phyloP scores from a whole-genome alignment of 2,329 filamentous ascomycete genomes.

The Ophiosphaerella narmari region DNA sequence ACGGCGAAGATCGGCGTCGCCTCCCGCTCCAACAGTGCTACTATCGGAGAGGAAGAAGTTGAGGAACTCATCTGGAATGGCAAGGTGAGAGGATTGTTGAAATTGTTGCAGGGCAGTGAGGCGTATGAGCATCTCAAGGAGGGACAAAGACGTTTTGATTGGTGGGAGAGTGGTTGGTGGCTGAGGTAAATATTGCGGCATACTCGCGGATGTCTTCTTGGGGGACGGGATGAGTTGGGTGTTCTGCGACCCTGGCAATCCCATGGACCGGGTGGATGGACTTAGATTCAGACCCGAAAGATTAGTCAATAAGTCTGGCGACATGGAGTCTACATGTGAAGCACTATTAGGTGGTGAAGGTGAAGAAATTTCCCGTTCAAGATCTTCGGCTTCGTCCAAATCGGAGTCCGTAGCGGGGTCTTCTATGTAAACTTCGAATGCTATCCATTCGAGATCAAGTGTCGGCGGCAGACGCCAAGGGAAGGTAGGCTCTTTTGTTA shows the following conservation, averaged over 20 bases:
- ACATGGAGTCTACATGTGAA: slow-evolving; percentile 40
- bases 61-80: slow-evolving; percentile 85
- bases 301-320: slow-evolving; percentile 47
- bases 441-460: slow-evolving; percentile 88
- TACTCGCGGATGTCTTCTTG: slow-evolving; percentile 21
- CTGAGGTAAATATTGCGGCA: slow-evolving; percentile 9
- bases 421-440: slow-evolving; percentile 81
- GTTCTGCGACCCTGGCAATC: slow-evolving; percentile 16
- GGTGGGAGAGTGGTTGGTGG: slow-evolving; percentile 45
- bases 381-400: slow-evolving; percentile 45
- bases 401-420: slow-evolving; percentile 62
- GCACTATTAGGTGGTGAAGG: slow-evolving; percentile 19
- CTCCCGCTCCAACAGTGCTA: slow-evolving; percentile 67
- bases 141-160: slow-evolving; percentile 72
- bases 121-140: slow-evolving; percentile 86
- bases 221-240: slow-evolving; percentile 37
- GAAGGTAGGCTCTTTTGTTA: slow-evolving; percentile 30
- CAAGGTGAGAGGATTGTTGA: slow-evolving; percentile 85
- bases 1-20: slow-evolving; percentile 64
- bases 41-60: slow-evolving; percentile 82
- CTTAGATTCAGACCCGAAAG: slow-evolving; percentile 55
- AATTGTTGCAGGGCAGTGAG: slow-evolving; percentile 88
- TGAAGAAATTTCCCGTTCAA: slow-evolving; percentile 14
- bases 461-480: slow-evolving; percentile 70
- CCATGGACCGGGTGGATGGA: slow-evolving; percentile 29